phyloP scores from a whole-genome alignment of 2,329 filamentous ascomycete genomes.

The Monosporascus ibericus region DNA sequence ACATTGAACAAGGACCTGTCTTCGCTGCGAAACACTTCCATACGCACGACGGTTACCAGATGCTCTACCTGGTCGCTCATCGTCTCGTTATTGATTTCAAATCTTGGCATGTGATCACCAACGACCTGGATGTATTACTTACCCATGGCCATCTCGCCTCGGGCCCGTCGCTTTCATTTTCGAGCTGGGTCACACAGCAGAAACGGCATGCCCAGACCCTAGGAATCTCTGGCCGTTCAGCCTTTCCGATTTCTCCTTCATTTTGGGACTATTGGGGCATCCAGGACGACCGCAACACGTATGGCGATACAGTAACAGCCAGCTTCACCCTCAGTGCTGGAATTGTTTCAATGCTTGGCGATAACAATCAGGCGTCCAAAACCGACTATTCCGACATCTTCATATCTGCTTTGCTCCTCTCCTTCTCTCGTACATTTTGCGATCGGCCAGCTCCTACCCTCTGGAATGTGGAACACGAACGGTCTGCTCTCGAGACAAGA shows the following conservation, averaged over 20 bases:
- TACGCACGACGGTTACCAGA: slow-evolving; percentile 37
- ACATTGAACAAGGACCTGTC: slow-evolving; percentile 44
- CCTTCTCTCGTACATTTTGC: slow-evolving; percentile 49
- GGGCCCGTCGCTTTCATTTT: slow-evolving; percentile 39
- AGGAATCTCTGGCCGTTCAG: slow-evolving; percentile 24
- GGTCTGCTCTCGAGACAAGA: slow-evolving; percentile 36
- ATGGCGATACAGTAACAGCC: slow-evolving; percentile 35
- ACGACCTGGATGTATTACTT: slow-evolving; percentile 45
- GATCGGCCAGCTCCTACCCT: slow-evolving; percentile 44
- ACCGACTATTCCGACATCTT: slow-evolving; percentile 50
- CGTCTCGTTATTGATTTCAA: slow-evolving; percentile 45
- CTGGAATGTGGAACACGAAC: slow-evolving; percentile 49
- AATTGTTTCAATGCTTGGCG: slow-evolving; percentile 36
- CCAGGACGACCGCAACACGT: slow-evolving; percentile 35
- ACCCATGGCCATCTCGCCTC: slow-evolving; percentile 38
- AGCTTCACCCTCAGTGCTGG: slow-evolving; percentile 39
- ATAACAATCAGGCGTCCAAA: slow-evolving; percentile 38
- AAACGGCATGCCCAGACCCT: slow-evolving; percentile 28
- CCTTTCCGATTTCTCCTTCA: slow-evolving; percentile 33
- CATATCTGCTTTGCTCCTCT: slow-evolving; percentile 46
- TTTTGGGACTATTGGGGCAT: slow-evolving; percentile 44
- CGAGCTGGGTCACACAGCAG: slow-evolving; percentile 43
- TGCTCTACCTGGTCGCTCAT: slow-evolving; percentile 45
- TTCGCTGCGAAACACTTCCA: slow-evolving; percentile 44
- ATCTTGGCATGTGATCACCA: slow-evolving; percentile 45